Evolutionary conservation across 176 grass and related monocot species (phyloP).

Genomic region (Coix lacrymajobi): DNA sequence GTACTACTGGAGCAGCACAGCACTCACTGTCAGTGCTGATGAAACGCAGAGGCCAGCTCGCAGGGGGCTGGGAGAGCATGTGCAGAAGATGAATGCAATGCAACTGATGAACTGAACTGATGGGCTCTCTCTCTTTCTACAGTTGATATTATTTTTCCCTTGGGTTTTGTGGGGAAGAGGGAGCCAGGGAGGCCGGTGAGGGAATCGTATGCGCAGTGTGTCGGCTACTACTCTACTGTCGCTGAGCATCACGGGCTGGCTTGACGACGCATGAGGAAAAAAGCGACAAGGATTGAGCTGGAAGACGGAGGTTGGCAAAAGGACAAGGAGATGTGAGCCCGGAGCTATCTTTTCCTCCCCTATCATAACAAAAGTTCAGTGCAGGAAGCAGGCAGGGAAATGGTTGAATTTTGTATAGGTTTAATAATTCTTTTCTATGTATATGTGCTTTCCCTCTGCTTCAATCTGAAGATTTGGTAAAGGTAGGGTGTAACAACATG

Average conservation of each 20-base stretch:
- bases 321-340: constrained; percentile 40
- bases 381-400: neutral
- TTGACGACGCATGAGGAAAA: constrained; percentile 28
- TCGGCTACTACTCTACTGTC: constrained; percentile 31
- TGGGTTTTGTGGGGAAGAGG: constrained; percentile 6
- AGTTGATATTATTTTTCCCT: neutral
- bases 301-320: constrained; percentile 47
- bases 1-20: neutral
- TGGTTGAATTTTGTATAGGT: neutral
- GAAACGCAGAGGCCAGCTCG: neutral
- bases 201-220: constrained; percentile 51
- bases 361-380: neutral
- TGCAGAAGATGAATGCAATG: constrained; percentile 9
- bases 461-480: constrained; percentile 32
- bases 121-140: neutral
- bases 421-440: neutral
- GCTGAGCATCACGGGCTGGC: constrained; percentile 55
- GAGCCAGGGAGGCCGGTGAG: neutral
- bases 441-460: neutral
- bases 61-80: neutral
- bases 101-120: neutral
- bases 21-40: constrained; percentile 21
- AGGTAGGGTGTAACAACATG: neutral
- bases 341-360: constrained; percentile 14
- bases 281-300: constrained; percentile 51